A percentile compares a stretch with the other conserved stretches of the same genome.
Conservation (phyloP, 768 basidiomycete species). For the Cyclocybe cylindracea region DNA sequence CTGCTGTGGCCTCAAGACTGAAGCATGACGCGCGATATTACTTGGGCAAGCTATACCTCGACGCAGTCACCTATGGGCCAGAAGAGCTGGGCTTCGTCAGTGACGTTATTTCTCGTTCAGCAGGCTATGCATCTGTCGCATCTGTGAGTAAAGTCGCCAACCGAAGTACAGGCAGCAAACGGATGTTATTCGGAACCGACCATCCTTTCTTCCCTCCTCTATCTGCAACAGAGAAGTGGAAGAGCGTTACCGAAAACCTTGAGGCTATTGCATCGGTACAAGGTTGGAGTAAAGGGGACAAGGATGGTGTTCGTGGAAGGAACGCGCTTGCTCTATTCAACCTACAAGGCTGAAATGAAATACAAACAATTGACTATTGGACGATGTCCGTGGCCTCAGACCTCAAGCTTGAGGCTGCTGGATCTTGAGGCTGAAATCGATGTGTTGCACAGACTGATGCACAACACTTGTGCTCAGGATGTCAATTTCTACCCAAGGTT, state of each 20-base stretch:
- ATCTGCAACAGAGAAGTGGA: conserved; percentile 68
- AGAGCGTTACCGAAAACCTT: conserved; percentile 82
- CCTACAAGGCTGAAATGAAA: conserved; percentile 29
- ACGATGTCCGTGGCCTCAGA: neutral
- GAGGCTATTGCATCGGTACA: conserved; percentile 71
- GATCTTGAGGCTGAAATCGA: conserved; percentile 97
- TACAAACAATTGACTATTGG: conserved; percentile 1
- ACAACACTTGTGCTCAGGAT: conserved; percentile 90
- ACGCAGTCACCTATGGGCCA: conserved; percentile 87
- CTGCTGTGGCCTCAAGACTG: conserved; percentile 70
- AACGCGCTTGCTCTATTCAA: conserved; percentile 78
- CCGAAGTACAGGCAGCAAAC: conserved; percentile 51
- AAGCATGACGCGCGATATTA: conserved; percentile 85
- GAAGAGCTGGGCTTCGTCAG: conserved; percentile 83
- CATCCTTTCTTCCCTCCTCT: conserved; percentile 92
- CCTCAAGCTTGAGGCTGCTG: conserved; percentile 53
- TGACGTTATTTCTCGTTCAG: conserved; percentile 65
- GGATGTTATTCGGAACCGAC: conserved; percentile 84
- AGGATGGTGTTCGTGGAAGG: conserved; percentile 63
- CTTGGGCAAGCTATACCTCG: conserved; percentile 76
- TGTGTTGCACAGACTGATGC: conserved; percentile 90
- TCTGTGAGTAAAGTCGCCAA: conserved; percentile 29
- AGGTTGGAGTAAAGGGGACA: conserved; percentile 62
- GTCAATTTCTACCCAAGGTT: conserved; percentile 73
- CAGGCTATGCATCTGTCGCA: conserved; percentile 40